phyloP scores from a whole-genome alignment of 2,329 filamentous ascomycete species.

The Pestalotiopsis sp. region DNA sequence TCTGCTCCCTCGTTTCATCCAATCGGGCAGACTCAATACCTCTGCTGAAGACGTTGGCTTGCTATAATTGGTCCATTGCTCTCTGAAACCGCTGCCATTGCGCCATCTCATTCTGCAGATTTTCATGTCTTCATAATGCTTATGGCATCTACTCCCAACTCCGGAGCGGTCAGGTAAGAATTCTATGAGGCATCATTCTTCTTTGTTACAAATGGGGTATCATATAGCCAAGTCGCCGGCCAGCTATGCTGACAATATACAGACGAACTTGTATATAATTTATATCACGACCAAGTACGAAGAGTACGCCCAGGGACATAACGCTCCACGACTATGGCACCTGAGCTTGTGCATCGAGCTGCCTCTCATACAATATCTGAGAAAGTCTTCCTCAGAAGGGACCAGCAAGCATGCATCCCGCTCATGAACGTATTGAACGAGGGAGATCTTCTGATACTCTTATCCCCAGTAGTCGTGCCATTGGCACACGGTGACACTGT shows the following conservation, averaged over 20 bases:
- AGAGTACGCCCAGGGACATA: not conserved
- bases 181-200: not conserved
- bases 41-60: not conserved
- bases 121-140: constrained; percentile 8
- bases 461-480: constrained; percentile 60
- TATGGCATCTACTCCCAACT: not conserved
- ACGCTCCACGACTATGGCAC: not conserved
- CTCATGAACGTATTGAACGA: constrained; percentile 48
- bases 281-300: not conserved
- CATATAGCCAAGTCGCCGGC: not conserved
- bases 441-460: constrained; percentile 60
- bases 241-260: not conserved
- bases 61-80: not conserved
- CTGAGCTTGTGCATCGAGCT: not conserved
- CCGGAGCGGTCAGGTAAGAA: constrained; percentile 5
- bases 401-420: constrained; percentile 49
- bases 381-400: constrained; percentile 37
- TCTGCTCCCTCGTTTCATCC: not conserved
- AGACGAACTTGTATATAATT: constrained; percentile 1
- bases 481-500: constrained; percentile 43
- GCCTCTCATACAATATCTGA: not conserved
- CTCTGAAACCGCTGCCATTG: not conserved
- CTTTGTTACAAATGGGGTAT: not conserved
- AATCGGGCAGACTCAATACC: not conserved
- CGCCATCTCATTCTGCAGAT: not conserved